Base-by-base conservation (phyloP, 495 filamentous ascomycete genomes). In the Daldinia childiae region DNA sequence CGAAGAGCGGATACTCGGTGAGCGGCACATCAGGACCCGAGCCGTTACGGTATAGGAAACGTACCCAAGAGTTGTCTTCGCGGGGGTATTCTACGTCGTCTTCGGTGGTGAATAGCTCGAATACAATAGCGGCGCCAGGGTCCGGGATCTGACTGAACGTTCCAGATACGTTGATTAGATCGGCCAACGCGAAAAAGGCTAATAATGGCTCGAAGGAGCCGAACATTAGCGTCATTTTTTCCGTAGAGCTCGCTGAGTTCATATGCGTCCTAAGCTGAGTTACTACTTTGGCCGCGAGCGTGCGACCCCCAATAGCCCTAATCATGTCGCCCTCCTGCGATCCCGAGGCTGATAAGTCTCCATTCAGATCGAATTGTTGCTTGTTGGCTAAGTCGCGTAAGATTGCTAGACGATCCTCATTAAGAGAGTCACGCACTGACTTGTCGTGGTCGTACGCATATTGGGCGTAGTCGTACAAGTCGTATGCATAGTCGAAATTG, bases 201-300 rank as follows among this genome's bases (percentile, higher is more conserved):
- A 83, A 34, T 45, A 84, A 78, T 19, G 82, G 81, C 73, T 83
- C 81, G 30, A 78, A 74, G 4, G 81, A 79, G 54, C 79, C 79
- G 66, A 84, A 84, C 45, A 78, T 72, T 4, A 84, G 63, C 39
- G 76, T 79, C 30, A 84, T 63, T 71, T 83, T 82, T 57, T 76
- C 78, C 4, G 54, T 32, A 19, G 45, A 51, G 14, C 78, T 78
- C 15, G 39, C 60, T 5, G 71, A 72, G 15, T 64, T 55, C 58
- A 81, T 75, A 65, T 81, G 79, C 19, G 73, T 59, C 24, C 63
- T 41, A 21, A 83, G 76, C 43, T 76, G 67, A 4, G 66, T 29
- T 4, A 77, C 43, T 0, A 78, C 74, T 30, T 76, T 74, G 24
- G 67, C 61, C 0, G 77, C 80, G 41, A 84, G 77, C n/a, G 76